Evolutionary conservation across 495 filamentous ascomycete species (phyloP).

Genomic region (Podospora australis): DNA sequence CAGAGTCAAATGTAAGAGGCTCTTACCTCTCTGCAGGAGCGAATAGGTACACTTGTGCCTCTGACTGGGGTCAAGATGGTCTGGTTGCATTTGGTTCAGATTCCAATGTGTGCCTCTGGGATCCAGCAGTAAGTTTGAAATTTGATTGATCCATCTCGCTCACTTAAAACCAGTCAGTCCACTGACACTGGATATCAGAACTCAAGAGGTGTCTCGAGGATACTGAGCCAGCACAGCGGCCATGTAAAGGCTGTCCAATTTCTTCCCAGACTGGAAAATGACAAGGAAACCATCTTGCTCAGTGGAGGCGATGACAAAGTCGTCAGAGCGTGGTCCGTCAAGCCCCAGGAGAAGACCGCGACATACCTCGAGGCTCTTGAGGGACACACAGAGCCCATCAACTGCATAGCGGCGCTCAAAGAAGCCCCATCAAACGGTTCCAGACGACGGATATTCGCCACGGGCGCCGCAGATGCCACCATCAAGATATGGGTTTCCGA

Average conservation of each 20-base stretch:
- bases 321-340: conserved; percentile 64
- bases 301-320: conserved; percentile 79
- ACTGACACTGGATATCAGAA: conserved; percentile 25
- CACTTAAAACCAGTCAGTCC: too few relatives aligned
- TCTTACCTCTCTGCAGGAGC: conserved; percentile 79
- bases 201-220: conserved; percentile 55
- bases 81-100: conserved; percentile 86
- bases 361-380: conserved; percentile 43
- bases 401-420: conserved; percentile 59
- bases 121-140: conserved; percentile 65
- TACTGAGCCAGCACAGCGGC: conserved; percentile 77
- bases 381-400: conserved; percentile 70
- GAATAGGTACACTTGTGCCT: conserved; percentile 81
- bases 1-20: conserved; percentile 17
- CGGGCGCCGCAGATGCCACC: conserved; percentile 75
- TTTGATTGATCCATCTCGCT: too few relatives aligned
- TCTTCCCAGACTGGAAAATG: conserved; percentile 46
- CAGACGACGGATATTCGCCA: conserved; percentile 47
- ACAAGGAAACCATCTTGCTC: conserved; percentile 50
- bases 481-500: conserved; percentile 69
- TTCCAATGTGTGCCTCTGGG: conserved; percentile 83
- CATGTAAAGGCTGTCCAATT: conserved; percentile 82
- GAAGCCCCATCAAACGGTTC: conserved; percentile 23
- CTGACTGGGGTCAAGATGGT: conserved; percentile 77
- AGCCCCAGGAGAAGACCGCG: conserved; percentile 19